Percentiles rank a stretch among this genome's conserved stretches.
These are phyloP conservation scores for Sporothrix dimorphospora DNA, from an alignment of 2,329 filamentous ascomycete species.

Conservation along the genomic window DNA sequence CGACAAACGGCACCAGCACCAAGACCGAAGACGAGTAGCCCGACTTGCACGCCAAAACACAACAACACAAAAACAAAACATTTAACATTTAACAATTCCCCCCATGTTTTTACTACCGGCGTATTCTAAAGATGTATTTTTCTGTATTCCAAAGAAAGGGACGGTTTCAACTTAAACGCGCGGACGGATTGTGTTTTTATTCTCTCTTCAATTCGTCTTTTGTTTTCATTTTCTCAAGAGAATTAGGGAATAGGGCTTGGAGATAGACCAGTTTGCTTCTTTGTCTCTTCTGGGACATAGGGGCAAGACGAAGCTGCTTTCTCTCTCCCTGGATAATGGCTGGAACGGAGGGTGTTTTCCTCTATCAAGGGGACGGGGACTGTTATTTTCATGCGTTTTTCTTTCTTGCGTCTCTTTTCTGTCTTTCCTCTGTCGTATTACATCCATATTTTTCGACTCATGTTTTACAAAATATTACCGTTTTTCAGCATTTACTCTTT, in stretches of 20 bases:
- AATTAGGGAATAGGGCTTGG: neutral
- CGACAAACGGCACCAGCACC: slow-evolving; percentile 21
- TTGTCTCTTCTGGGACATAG: neutral
- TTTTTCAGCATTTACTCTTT: neutral
- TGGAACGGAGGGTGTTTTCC: slow-evolving; percentile 10
- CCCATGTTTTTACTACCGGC: slow-evolving; percentile 10
- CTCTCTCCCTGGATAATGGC: slow-evolving; percentile 18
- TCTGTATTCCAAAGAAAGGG: slow-evolving; percentile 19
- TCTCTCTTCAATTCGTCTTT: neutral
- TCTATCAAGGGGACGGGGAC: neutral
- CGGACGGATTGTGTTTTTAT: neutral
- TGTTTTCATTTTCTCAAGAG: slow-evolving; percentile 9
- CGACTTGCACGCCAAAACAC: too few relatives aligned
- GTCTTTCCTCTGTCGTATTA: slow-evolving; percentile 17
- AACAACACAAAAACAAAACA: neutral
- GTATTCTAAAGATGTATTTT: slow-evolving; percentile 20
- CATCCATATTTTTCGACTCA: slow-evolving; percentile 5
- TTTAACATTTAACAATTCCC: neutral
- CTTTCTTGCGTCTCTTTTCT: neutral
- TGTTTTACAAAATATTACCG: slow-evolving; percentile 25
- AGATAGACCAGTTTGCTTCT: neutral
- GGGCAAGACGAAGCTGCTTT: neutral
- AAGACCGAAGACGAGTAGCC: slow-evolving; percentile 26
- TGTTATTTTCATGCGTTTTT: neutral
- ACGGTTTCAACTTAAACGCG: neutral